Percentiles rank a stretch among this genome's conserved stretches.
Evolutionary conservation across 1,139 yeast species (phyloP).

Genomic region (Diutina rugosa): DNA sequence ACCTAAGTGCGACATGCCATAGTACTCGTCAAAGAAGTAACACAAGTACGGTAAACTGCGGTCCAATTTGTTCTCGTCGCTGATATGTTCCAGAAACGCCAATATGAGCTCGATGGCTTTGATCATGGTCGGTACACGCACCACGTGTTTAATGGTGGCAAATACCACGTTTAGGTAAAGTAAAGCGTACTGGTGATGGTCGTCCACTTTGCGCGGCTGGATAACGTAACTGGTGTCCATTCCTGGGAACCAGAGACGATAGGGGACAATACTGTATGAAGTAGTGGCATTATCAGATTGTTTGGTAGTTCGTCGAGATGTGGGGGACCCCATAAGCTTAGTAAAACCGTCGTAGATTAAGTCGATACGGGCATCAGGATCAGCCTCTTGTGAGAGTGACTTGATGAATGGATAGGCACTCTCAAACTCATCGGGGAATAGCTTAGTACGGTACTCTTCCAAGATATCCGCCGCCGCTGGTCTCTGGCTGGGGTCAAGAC

Average conservation of each 20-base stretch:
- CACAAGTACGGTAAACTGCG: conserved; percentile 73
- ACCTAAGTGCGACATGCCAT: not conserved
- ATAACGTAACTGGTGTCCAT: conserved; percentile 30
- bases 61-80: conserved; percentile 79
- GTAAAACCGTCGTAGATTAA: not conserved
- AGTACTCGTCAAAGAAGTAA: conserved; percentile 21
- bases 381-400: not conserved
- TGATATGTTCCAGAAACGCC: conserved; percentile 62
- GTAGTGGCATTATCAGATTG: not conserved
- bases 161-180: conserved; percentile 52
- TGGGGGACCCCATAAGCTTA: not conserved
- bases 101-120: conserved; percentile 68
- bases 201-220: conserved; percentile 15
- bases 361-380: not conserved
- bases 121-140: conserved; percentile 47
- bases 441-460: conserved; percentile 27
- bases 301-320: not conserved
- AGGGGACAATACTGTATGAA: conserved; percentile 12
- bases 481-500: conserved; percentile 48
- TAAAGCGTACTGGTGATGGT: conserved; percentile 38
- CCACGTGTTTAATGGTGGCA: conserved; percentile 53
- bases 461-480: conserved; percentile 43
- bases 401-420: not conserved
- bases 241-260: conserved; percentile 39
- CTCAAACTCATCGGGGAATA: conserved; percentile 58